These are phyloP conservation scores for Alternaria novae-zelandiae DNA, from an alignment of 2,329 filamentous ascomycete genomes.

Conservation along the genomic window DNA sequence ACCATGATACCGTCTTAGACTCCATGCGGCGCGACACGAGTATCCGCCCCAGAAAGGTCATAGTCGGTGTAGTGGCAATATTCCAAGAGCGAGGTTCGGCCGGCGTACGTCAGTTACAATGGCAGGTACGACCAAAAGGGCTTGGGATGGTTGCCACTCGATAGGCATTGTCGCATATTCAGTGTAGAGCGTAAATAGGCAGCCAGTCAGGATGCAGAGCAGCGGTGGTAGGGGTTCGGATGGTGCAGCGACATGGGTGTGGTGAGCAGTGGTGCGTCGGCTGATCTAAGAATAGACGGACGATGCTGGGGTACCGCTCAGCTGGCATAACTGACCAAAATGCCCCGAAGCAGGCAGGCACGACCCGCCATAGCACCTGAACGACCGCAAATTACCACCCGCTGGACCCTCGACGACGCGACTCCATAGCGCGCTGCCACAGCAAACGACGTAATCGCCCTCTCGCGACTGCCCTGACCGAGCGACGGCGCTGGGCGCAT, in stretches of 20 bases:
- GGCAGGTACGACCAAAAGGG: neutral
- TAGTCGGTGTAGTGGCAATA: conserved; percentile 1
- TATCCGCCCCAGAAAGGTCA: neutral
- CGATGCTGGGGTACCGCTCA: conserved; percentile 13
- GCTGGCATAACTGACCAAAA: conserved; percentile 32
- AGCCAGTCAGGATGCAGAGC: conserved; percentile 9
- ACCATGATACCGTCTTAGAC: neutral
- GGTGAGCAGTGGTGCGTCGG: conserved; percentile 11
- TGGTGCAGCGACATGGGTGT: conserved; percentile 20
- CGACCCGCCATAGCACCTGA: conserved; percentile 24
- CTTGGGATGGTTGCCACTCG: neutral
- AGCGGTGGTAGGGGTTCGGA: conserved; percentile 7
- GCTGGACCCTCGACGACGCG: conserved; percentile 21
- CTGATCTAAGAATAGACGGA: conserved; percentile 25
- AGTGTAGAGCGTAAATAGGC: conserved; percentile 3
- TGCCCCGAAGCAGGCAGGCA: conserved; percentile 31
- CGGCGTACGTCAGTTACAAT: neutral
- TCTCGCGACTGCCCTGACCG: neutral
- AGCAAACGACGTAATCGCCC: conserved; percentile 10
- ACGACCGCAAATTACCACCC: conserved; percentile 39
- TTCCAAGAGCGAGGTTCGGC: conserved; percentile 3
- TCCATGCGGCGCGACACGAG: neutral
- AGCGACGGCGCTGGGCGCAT: conserved; percentile 37
- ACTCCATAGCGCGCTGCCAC: conserved; percentile 14
- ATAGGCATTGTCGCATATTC: conserved; percentile 5